These are phyloP conservation scores for Exidia glandulosa DNA, from an alignment of 768 basidiomycete genomes.

Conservation along the genomic window DNA sequence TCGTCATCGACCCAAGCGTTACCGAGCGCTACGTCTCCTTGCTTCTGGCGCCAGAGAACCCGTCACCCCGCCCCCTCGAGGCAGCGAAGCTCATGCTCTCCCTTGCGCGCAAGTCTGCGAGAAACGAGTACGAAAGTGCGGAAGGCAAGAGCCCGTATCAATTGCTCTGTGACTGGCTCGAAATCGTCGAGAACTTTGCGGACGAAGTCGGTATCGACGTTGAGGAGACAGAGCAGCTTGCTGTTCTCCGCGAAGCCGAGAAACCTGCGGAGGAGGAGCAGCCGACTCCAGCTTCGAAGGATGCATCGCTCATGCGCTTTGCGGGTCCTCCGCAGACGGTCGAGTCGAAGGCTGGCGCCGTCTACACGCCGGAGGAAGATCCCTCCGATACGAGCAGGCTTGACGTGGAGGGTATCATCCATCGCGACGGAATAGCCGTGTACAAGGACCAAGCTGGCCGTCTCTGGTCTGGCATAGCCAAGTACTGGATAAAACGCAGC, in stretches of 20 bases:
- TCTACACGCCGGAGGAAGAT: constrained; percentile 79
- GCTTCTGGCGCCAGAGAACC: constrained; percentile 46
- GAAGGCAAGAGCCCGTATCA: constrained; percentile 96
- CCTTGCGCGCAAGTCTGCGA: constrained; percentile 71
- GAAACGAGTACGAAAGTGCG: constrained; percentile 73
- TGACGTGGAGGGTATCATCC: constrained; percentile 79
- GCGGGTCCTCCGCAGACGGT: constrained; percentile 53
- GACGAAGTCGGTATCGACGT: constrained; percentile 89
- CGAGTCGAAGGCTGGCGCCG: constrained; percentile 33
- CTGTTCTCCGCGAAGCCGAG: constrained; percentile 23
- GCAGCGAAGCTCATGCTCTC: constrained; percentile 84
- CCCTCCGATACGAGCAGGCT: constrained; percentile 56
- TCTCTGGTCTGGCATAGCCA: constrained; percentile 91
- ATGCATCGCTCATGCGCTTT: constrained; percentile 59
- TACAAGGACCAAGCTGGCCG: constrained; percentile 97
- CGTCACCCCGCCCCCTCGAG: constrained; percentile 68
- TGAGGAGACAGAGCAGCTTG: constrained; percentile 53
- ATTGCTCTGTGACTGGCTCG: constrained; percentile 83
- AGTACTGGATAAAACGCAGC: constrained; percentile 95
- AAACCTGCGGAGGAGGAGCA: constrained; percentile 18
- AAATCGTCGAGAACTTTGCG: constrained; percentile 78
- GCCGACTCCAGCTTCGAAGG: constrained; percentile 32
- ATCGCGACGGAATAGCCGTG: constrained; percentile 71
- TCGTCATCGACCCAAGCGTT: constrained; percentile 66
- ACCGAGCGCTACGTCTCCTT: constrained; percentile 70